Evolutionary conservation across 1,284 basidiomycete genomes (phyloP).

Genomic region (Papiliotrema flavescens): DNA sequence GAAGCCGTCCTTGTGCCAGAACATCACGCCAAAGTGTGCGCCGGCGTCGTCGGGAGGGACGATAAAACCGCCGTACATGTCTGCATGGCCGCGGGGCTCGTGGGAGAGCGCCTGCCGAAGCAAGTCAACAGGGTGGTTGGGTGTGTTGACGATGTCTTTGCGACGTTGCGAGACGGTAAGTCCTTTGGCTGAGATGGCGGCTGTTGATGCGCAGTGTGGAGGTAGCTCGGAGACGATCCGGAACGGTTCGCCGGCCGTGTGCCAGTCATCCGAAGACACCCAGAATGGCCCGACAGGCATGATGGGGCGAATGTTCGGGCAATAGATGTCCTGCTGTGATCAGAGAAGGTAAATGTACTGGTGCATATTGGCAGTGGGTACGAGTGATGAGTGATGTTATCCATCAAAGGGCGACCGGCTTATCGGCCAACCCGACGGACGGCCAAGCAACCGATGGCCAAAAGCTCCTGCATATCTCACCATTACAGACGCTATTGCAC

Average conservation of each 20-base stretch:
- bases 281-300: slow-evolving; percentile 4
- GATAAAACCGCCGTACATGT: slow-evolving; percentile 55
- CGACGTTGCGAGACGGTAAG: slow-evolving; percentile 9
- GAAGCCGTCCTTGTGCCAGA: slow-evolving; percentile 56
- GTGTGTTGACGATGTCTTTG: slow-evolving; percentile 3
- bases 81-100: slow-evolving; percentile 52
- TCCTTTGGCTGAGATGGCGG: neutral
- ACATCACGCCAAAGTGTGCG: slow-evolving; percentile 53
- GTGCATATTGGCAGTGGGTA: too few species aligned
- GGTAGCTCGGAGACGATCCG: slow-evolving; percentile 19
- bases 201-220: neutral
- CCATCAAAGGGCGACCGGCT: too few species aligned
- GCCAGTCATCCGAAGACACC: slow-evolving; percentile 22
- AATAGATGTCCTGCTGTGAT: too few species aligned
- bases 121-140: slow-evolving; percentile 15
- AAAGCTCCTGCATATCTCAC: too few species aligned
- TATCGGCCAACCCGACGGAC: too few species aligned
- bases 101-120: slow-evolving; percentile 18
- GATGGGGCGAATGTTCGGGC: too few species aligned
- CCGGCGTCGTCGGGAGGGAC: slow-evolving; percentile 45
- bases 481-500: too few species aligned
- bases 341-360: too few species aligned
- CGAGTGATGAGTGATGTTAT: too few species aligned
- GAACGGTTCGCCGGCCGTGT: slow-evolving; percentile 28
- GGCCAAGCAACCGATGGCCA: too few species aligned